Percentiles rank a stretch among this genome's conserved stretches.
Evolutionary conservation across 2,329 filamentous ascomycete species (phyloP).

Genomic region (Aspergillus eucalypticola): DNA sequence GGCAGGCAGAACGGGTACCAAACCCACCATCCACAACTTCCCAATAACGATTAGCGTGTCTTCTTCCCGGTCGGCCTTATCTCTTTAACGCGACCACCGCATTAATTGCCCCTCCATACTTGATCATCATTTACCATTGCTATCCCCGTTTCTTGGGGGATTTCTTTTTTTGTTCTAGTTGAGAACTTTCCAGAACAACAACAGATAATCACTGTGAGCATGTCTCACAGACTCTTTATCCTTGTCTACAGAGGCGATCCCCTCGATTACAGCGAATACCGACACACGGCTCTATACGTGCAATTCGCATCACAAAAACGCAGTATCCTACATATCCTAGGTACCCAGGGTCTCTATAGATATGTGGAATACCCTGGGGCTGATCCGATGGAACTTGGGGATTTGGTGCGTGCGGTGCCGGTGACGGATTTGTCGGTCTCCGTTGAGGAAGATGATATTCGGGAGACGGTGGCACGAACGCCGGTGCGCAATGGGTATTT

Average conservation of each 20-base stretch:
- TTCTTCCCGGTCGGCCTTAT: no score
- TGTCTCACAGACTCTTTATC: conserved; percentile 26
- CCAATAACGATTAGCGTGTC: no score
- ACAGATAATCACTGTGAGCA: conserved; percentile 5
- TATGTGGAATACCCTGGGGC: conserved; percentile 19
- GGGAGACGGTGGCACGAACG: conserved; percentile 22
- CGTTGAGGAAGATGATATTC: conserved; percentile 22
- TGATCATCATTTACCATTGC: no score
- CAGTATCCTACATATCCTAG: conserved; percentile 27
- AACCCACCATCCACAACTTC: no score
- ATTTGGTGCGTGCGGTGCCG: conserved; percentile 19
- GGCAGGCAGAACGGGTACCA: no score
- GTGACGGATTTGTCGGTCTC: conserved; percentile 15
- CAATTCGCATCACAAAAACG: conserved; percentile 18
- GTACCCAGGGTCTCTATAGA: conserved; percentile 30
- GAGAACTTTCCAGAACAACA: not conserved
- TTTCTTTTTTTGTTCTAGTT: no score
- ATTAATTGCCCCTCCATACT: no score
- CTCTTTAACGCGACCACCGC: no score
- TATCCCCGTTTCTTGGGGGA: no score
- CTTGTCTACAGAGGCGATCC: conserved; percentile 31
- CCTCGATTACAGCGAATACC: conserved; percentile 32
- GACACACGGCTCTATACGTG: conserved; percentile 33
- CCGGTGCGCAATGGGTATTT: conserved; percentile 24
- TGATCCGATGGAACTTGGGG: conserved; percentile 16